Evolutionary conservation across 179 eudicot species (phyloP).

Genomic region (Heliamphora pulchella): DNA sequence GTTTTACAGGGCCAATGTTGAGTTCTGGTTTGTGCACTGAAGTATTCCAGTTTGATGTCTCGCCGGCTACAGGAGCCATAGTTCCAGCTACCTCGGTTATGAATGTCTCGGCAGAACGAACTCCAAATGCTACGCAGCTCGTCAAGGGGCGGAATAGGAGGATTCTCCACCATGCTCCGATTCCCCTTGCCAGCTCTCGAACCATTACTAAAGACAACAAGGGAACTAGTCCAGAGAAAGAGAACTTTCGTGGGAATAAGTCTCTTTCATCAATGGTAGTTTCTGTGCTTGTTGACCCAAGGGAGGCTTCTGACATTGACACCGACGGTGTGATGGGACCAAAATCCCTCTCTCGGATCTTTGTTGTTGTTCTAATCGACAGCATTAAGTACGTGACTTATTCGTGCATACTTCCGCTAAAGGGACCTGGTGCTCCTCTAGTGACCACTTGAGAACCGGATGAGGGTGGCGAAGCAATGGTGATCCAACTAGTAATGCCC

Average conservation of each 20-base stretch:
- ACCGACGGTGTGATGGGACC: slow-evolving; percentile 59
- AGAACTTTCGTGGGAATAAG: slow-evolving; percentile 33
- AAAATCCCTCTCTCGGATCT: slow-evolving; percentile 70
- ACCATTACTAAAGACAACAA: slow-evolving; percentile 38
- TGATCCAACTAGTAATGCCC: background rate
- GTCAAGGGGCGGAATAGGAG: slow-evolving; percentile 58
- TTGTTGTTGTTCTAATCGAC: slow-evolving; percentile 85
- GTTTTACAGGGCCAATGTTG: slow-evolving; percentile 71
- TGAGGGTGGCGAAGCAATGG: background rate
- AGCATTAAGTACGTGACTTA: slow-evolving; percentile 94
- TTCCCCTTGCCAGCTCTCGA: slow-evolving; percentile 42
- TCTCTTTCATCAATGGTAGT: slow-evolving; percentile 76
- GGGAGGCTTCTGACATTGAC: slow-evolving; percentile 67
- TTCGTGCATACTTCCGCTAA: slow-evolving; percentile 83
- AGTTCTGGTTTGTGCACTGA: slow-evolving; percentile 95
- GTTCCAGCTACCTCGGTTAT: slow-evolving; percentile 47
- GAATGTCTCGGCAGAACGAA: slow-evolving; percentile 36
- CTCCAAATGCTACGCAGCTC: slow-evolving; percentile 43
- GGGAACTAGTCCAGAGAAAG: slow-evolving; percentile 34
- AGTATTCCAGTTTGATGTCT: slow-evolving; percentile 89
- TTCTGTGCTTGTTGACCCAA: slow-evolving; percentile 88
- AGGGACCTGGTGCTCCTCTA: slow-evolving; percentile 50
- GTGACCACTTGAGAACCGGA: slow-evolving; percentile 35
- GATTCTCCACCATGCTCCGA: slow-evolving; percentile 54
- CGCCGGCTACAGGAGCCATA: slow-evolving; percentile 72